A percentile compares a stretch with the other conserved stretches of the same genome.
phyloP scores from a whole-genome alignment of 805 yeast genomes.

The Saccharomycopsis babjevae region DNA sequence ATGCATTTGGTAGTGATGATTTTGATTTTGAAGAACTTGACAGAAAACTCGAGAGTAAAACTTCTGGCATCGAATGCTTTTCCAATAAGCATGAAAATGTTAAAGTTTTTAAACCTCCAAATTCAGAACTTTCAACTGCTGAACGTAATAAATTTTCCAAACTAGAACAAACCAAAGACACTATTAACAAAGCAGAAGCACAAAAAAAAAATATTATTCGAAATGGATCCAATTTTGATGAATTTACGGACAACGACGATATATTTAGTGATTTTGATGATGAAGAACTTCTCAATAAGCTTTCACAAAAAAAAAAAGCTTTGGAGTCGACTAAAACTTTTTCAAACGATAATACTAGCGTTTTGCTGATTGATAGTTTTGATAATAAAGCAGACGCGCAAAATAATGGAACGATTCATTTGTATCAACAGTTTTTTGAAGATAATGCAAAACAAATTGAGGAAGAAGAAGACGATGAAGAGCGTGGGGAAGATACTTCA shows the following conservation, averaged over 20 bases:
- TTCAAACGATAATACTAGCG: background rate
- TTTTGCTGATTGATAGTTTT: background rate
- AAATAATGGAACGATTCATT: background rate
- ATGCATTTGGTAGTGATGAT: constrained; percentile 8
- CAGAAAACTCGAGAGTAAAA: constrained; percentile 5
- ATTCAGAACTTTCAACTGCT: background rate
- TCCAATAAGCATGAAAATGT: background rate
- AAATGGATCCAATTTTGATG: background rate
- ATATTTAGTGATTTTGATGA: constrained; percentile 2
- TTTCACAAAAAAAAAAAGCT: background rate
- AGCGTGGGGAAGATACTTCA: background rate
- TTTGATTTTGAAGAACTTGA: constrained; percentile 9
- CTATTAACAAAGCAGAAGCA: background rate
- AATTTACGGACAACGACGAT: background rate
- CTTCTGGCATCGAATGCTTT: background rate
- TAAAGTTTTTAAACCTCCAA: background rate
- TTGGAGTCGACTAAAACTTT: background rate
- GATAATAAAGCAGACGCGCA: background rate
- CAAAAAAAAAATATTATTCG: background rate
- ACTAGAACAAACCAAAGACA: background rate
- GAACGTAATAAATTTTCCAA: background rate
- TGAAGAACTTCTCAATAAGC: constrained; percentile 1
- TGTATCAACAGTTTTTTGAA: background rate
- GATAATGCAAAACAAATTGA: background rate
- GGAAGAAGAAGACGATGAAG: background rate